Evolutionary conservation across 768 basidiomycete species (phyloP), one percentile per base, ranked within the genome.

Genomic region (Lactarius sp.): DNA sequence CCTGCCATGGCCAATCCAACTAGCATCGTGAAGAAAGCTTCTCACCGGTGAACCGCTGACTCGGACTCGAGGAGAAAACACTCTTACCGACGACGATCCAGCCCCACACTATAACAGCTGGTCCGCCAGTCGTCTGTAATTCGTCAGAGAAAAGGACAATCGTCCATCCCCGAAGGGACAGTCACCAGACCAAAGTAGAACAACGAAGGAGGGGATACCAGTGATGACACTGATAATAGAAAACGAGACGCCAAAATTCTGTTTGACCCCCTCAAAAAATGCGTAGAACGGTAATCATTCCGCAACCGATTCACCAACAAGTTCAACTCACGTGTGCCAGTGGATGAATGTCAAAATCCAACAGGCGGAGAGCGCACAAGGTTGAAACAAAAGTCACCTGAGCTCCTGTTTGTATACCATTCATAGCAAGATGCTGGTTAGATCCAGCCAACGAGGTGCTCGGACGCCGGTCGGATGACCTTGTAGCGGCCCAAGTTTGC

Each of bases 1-100:
- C 85, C 86, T 67, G 84, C 88, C 88, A 92, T 92, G 0, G 87
- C 79, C 22, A 88, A 75, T 10, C 88, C 89, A 22, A 92, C 86
- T 36, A 83, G 67, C 79, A 86, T 82, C 1, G 88, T 92, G 70
- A 86, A 86, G 67, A 79, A 81, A 6, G 86, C 84, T 85, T 31
- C 33, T 7, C 9, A 37, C 1, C 34, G 20, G 46, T 54, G 61
- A 70, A 55, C 10, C 44, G 31, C 20, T n/a, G 20, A n/a, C 49
- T 20, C 39, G 31, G 3, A 14, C 20, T 52, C 16, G 20, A 39
- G 18, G 27, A 39, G 56, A 47, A 33, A 64, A 6, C 60, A 60
- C 53, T 66, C 84, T 63, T 66, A 86, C 84, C 73, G 42, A 85
- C 86, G 39, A 87, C 79, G 3, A 86, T 70, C 82, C 83, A 89